Evolutionary conservation across 2,329 filamentous ascomycete species (phyloP), one percentile per base, ranked within the genome.

Genomic region (Penicillium sclerotigenum): DNA sequence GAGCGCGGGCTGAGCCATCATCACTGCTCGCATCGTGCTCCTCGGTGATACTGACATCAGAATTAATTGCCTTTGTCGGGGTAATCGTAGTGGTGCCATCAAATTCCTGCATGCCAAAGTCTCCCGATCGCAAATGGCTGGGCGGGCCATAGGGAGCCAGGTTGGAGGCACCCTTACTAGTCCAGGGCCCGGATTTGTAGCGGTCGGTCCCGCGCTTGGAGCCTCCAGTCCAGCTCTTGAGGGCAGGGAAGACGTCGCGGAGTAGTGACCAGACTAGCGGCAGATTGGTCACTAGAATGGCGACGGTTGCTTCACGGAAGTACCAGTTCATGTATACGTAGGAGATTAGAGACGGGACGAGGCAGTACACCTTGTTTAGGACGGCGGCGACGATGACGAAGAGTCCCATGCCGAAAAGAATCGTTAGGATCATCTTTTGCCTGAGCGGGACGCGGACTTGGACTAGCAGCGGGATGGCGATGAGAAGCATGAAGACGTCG

Each of bases 201-300:
- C 68, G 66, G 22, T 73, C 69, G 10, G 71, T 69, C 18, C 56
- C 64, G 26, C 66, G 64, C 50, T 66, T 71, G 10, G 72, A 75
- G 28, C 71, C 72, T 2, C 72, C 73, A 11, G 71, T 73, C 73
- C 73, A 75, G 56, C 71, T 74, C 59, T 71, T 73, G 58, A 75
- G 65, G 1, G 65, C 65, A 2, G 73, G 74, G 70, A 82, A 82
- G 20, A 80, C 62, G 49, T 80, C 77, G 16, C 79, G 73, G 8
- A 82, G 65, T 2, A 82, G 72, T 1, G 79, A 79, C 80, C 80
- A 82, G 13, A 80, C 75, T 40, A 79, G 77, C 0, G 79, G 79
- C 1, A 82, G 66, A 55, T 81, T 82, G 57, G 80, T 80, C 18
- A 82, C 79, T 1, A 81, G 68, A 31, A 79, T 67, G 28, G 74